Evolutionary conservation across 2,329 filamentous ascomycete species (phyloP).

Genomic region (Alternaria triticimaculans): DNA sequence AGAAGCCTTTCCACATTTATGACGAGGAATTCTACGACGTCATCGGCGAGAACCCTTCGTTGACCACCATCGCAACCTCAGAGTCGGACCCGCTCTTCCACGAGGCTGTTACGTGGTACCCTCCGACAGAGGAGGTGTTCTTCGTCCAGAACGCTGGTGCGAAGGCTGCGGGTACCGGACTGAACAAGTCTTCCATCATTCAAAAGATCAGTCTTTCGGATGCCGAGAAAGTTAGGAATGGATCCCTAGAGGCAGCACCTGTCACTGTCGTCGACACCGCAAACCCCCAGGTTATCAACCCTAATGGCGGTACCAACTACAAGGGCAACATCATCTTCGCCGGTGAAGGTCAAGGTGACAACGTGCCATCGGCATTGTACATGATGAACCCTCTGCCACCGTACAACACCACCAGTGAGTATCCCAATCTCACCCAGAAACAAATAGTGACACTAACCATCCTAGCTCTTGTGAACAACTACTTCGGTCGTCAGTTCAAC

Average conservation of each 20-base stretch:
- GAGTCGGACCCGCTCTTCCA: constrained; percentile 33
- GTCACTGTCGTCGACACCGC: constrained; percentile 31
- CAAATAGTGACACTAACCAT: background rate
- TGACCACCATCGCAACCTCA: constrained; percentile 31
- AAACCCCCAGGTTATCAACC: constrained; percentile 34
- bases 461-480: constrained; percentile 50
- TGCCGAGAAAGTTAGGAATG: constrained; percentile 31
- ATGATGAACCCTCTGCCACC: constrained; percentile 31
- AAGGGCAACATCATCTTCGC: constrained; percentile 35
- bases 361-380: constrained; percentile 30
- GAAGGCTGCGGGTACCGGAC: constrained; percentile 29
- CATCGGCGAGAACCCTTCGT: constrained; percentile 28
- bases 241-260: constrained; percentile 24
- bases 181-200: constrained; percentile 35
- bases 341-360: constrained; percentile 30
- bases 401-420: constrained; percentile 33
- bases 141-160: constrained; percentile 35
- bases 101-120: constrained; percentile 34
- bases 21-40: constrained; percentile 36
- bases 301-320: constrained; percentile 30
- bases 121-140: constrained; percentile 31
- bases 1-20: constrained; percentile 35
- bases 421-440: background rate
- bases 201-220: constrained; percentile 34
- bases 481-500: constrained; percentile 55